A percentile compares a stretch with the other conserved stretches of the same genome.
Conservation (phyloP, 2,329 filamentous ascomycete genomes). For the Stagonosporopsis tanaceti region DNA sequence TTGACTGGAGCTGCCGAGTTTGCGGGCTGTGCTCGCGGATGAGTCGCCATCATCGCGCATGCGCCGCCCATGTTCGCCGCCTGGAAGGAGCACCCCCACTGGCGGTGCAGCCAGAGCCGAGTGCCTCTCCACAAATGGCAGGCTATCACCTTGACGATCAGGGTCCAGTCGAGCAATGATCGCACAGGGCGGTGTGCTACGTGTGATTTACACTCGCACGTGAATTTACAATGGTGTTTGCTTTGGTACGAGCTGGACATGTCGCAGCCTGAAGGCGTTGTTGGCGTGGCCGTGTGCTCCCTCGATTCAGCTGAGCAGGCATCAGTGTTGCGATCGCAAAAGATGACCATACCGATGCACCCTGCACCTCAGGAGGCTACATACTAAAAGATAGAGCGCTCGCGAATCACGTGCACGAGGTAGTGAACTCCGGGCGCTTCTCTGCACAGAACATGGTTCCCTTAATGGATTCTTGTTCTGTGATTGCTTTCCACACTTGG, state of each 20-base stretch:
- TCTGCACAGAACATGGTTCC: no score
- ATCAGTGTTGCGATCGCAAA: slow-evolving; percentile 3
- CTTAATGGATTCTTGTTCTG: no score
- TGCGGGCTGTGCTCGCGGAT: slow-evolving; percentile 2
- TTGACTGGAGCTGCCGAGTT: slow-evolving; percentile 10
- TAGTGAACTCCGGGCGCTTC: no score
- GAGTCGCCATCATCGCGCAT: slow-evolving; percentile 19
- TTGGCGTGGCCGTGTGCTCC: slow-evolving; percentile 7
- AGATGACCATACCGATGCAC: not conserved
- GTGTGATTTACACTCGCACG: not conserved
- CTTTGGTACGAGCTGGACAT: not conserved
- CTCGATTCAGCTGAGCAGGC: slow-evolving; percentile 16
- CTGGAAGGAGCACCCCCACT: slow-evolving; percentile 9
- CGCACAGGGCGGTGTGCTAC: slow-evolving; percentile 1
- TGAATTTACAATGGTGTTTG: not conserved
- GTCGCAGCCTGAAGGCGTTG: slow-evolving; percentile 1
- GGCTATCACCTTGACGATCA: slow-evolving; percentile 4
- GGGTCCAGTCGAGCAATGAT: not conserved
- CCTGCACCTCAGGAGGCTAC: not conserved
- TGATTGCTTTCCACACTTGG: no score
- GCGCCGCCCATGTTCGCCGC: slow-evolving; percentile 12
- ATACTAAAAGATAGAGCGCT: not conserved
- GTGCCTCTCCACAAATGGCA: slow-evolving; percentile 6
- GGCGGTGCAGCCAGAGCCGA: not conserved
- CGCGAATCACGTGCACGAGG: not conserved